Percentiles rank a stretch among this genome's conserved stretches.
Evolutionary conservation across 495 filamentous ascomycete genomes (phyloP).

Genomic region (Penicillium waksmanii): DNA sequence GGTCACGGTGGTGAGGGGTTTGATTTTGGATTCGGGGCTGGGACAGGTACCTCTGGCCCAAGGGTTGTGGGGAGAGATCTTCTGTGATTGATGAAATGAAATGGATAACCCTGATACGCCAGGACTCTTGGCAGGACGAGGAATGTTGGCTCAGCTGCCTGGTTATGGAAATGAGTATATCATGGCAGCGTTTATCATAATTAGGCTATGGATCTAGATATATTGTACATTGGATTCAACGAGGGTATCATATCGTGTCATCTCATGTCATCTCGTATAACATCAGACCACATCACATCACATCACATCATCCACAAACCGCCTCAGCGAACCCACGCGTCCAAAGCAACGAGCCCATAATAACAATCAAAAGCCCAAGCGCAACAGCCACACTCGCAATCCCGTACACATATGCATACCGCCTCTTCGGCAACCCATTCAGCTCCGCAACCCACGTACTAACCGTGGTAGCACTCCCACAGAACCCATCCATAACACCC

Average conservation of each 20-base stretch:
- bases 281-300: background rate
- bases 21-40: constrained; percentile 6
- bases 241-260: background rate
- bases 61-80: background rate
- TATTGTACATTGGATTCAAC: too few relatives aligned
- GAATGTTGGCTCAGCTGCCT: too few relatives aligned
- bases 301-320: constrained; percentile 44
- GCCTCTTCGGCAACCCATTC: constrained; percentile 59
- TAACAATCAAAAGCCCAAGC: constrained; percentile 67
- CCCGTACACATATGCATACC: constrained; percentile 79
- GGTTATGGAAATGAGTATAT: too few relatives aligned
- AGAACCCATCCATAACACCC: constrained; percentile 89
- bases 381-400: constrained; percentile 63
- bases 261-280: background rate
- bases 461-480: constrained; percentile 88
- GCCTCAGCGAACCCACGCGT: constrained; percentile 61
- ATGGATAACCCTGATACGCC: too few relatives aligned
- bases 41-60: background rate
- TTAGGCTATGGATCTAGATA: too few relatives aligned
- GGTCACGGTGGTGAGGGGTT: background rate
- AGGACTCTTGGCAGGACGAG: too few relatives aligned
- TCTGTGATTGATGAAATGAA: background rate
- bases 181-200: too few relatives aligned
- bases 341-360: constrained; percentile 84
- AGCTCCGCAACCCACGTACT: constrained; percentile 90